Base-by-base conservation (phyloP, 2,329 filamentous ascomycete genomes). In the Aspergillus novoparasiticus region DNA sequence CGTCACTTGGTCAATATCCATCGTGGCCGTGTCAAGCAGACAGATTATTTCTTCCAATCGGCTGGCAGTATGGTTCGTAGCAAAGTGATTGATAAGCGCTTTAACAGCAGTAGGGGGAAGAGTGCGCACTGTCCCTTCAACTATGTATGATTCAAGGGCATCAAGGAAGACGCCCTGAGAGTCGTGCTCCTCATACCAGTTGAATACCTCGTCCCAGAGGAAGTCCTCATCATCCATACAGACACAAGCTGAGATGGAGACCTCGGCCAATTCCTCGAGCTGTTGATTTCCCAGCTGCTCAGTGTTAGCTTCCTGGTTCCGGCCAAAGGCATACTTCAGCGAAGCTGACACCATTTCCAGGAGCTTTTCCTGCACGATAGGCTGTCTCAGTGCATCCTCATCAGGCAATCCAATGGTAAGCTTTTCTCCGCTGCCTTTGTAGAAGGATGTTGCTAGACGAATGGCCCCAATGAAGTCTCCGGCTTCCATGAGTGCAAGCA, bases 381-480 rank as follows among this genome's bases (percentile, higher is more conserved):
- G 84, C 75, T 97, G 93, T 50, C 95, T 86, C 53, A 91, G 76
- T 3, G 76, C 77, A 61, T 92, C 85, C 73, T 97, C 92, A 74
- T 97, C 94, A 0, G 96, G 94, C 11, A 99, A 82, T 0, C 95
- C 95, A 60, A 99, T 92, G 0, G 95, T 98, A 57, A 98, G 85
- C 76, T 95, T 97, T 76, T 97, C 93, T n/a, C 92, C 88, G 72
- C 93, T 89, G 28, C 95, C 95, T 9, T 88, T 90, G 75, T 96
- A 98, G 78, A 98, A 99, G 0, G 90, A 91, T 0, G 93, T 96
- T 11, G 94, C 96, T 63, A 99, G 84, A 67, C 90, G 87, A 64
- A 99, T 97, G 1, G 95, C 94, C 14, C 89, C 91, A 67, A 99
- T 91, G 73, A 96, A 97, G 77, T 98, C 93, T n/a, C 95, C 95